A percentile compares a stretch with the other conserved stretches of the same genome.
Conservation (phyloP, 2,329 filamentous ascomycete species). For the Pleomassaria siparia region DNA sequence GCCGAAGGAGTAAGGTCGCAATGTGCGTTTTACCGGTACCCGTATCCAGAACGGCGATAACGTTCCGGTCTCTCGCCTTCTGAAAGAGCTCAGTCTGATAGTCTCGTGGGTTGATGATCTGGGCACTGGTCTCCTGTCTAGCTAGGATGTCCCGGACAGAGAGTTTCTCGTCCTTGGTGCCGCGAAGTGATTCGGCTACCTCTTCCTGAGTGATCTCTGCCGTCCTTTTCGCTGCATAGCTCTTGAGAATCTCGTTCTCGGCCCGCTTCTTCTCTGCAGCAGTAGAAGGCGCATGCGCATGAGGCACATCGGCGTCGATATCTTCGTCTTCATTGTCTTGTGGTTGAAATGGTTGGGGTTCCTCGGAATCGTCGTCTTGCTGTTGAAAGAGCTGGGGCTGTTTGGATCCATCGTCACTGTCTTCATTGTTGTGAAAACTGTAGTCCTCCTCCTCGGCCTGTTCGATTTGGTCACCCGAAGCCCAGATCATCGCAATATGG, state of each 20-base stretch:
- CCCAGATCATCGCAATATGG: background rate
- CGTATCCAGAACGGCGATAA: conserved; percentile 92
- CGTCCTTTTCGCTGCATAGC: conserved; percentile 47
- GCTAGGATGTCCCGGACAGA: conserved; percentile 57
- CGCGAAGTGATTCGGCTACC: conserved; percentile 37
- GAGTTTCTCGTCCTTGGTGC: conserved; percentile 50
- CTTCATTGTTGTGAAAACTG: background rate
- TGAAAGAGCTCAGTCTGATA: conserved; percentile 94
- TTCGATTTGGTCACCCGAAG: background rate
- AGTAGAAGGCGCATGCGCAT: conserved; percentile 24
- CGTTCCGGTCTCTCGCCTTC: conserved; percentile 78
- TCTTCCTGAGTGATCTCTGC: conserved; percentile 46
- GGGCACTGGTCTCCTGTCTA: conserved; percentile 55
- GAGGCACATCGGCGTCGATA: conserved; percentile 25
- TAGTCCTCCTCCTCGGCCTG: conserved; percentile 10
- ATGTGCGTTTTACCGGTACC: conserved; percentile 97
- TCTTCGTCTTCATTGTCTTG: conserved; percentile 7
- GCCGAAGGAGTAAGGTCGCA: conserved; percentile 77
- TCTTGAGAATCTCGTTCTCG: conserved; percentile 47
- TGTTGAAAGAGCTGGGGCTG: background rate
- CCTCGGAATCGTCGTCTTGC: background rate
- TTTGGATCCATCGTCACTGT: background rate
- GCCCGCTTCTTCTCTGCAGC: conserved; percentile 42
- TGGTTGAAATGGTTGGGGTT: too few relatives aligned
- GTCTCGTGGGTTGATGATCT: conserved; percentile 78